These are phyloP conservation scores for Chenopodium suecicum DNA, from an alignment of 148 eudicot species.

Conservation along the genomic window DNA sequence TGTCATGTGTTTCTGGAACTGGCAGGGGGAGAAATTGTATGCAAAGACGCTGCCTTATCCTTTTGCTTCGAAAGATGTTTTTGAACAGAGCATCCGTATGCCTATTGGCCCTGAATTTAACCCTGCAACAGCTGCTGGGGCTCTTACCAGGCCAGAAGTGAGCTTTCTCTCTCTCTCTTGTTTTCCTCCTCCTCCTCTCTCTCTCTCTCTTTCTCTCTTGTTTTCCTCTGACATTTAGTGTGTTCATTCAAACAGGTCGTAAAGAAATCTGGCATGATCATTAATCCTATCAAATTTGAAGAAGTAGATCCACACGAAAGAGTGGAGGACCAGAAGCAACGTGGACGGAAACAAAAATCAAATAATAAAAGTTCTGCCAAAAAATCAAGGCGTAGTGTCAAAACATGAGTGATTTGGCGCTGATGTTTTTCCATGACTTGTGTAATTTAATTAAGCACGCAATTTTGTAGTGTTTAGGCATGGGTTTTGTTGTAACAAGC, in stretches of 20 bases:
- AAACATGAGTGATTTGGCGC: not conserved
- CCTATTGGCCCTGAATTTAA: conserved; percentile 95
- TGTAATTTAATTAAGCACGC: not conserved
- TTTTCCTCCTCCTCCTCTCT: conserved; percentile 3
- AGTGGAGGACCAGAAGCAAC: conserved; percentile 40
- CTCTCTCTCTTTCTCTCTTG: not conserved
- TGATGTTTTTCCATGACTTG: not conserved
- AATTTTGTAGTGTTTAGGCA: conserved; percentile 27
- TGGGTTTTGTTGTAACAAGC: not conserved
- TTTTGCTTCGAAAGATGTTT: conserved; percentile 63
- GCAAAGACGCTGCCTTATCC: conserved; percentile 72
- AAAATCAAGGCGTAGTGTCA: conserved; percentile 13
- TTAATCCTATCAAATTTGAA: conserved; percentile 67
- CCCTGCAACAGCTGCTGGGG: conserved; percentile 63
- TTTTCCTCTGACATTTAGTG: conserved; percentile 14
- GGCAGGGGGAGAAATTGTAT: conserved; percentile 77
- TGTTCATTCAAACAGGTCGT: conserved; percentile 58
- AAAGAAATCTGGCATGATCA: conserved; percentile 77
- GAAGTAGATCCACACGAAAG: conserved; percentile 65
- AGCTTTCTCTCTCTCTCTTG: conserved; percentile 21
- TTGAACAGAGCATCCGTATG: conserved; percentile 70
- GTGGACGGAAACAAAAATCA: conserved; percentile 32
- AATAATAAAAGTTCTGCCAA: conserved; percentile 38
- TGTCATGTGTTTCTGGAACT: conserved; percentile 11
- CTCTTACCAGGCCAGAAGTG: conserved; percentile 87